Evolutionary conservation across 441 rosid genomes (phyloP), one percentile per base, ranked within the genome.

Genomic region (Populus hybrid): DNA sequence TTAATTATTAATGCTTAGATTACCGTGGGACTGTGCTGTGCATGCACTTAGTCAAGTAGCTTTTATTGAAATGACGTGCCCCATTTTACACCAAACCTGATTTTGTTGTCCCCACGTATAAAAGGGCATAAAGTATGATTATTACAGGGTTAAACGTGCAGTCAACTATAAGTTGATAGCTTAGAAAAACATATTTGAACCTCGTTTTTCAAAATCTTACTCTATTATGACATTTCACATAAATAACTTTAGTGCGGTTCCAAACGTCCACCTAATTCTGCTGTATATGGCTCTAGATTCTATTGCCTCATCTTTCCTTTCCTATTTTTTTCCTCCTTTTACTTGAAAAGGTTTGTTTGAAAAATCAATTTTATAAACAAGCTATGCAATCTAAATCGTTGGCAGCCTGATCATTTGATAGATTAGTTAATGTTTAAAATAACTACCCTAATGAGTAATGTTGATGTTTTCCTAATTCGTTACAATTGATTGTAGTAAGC

Each of bases 61-160:
- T 6, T n/a, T 53, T 53, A 53, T 53, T 18, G 7, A 53, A 53
- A 12, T 81, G 78, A 69, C 80, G 67, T 28, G 14, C 65, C 73
- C 66, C 20, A 20, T 20, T 20, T 53, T 14, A 34, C 24, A 73
- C 78, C 72, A 69, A 78, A 59, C 28, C 79, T 32, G 84, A 79
- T 81, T 84, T 30, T 46, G 63, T 68, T 14, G 81, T 24, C 81
- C 82, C 82, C 71, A 59, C 80, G 20, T 20, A 67, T 20, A 67
- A 40, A 18, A 57, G 26, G 40, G 28, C 21, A 9, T 77, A 40
- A 63, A 28, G 1, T 3, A 68, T 9, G 35, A 68, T 68, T 68
- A 14, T 3, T 32, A 1, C 8, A 2, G 4, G n/a, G 7, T 46
- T 24, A 10, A 12, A 4, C 8, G 8, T 10, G 10, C 21, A 5